Evolutionary conservation across 345 rosid species (phyloP).

Genomic region (Gossypium sturtianum): DNA sequence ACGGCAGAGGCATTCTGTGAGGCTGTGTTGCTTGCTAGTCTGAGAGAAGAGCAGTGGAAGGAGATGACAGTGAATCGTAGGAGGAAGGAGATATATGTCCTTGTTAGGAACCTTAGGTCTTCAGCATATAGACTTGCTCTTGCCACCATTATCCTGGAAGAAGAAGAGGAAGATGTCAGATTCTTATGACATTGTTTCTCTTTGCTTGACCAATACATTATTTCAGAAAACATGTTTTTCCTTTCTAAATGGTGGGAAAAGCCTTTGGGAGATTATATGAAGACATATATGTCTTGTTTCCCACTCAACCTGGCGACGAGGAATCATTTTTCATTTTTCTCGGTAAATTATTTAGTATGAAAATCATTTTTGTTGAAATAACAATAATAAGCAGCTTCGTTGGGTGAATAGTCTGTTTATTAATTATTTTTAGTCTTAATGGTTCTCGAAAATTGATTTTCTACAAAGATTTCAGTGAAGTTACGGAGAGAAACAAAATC

Average conservation of each 20-base stretch:
- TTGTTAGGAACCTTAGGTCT: conserved; percentile 76
- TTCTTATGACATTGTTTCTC: conserved; percentile 33
- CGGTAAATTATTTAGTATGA: too few relatives aligned
- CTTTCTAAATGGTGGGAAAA: not conserved
- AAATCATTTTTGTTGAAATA: too few relatives aligned
- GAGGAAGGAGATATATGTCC: conserved; percentile 65
- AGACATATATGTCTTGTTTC: not conserved
- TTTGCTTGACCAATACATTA: not conserved
- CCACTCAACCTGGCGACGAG: not conserved
- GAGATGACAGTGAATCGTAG: conserved; percentile 35
- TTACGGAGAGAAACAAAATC: too few relatives aligned
- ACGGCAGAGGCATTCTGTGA: conserved; percentile 64
- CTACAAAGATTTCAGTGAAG: too few relatives aligned
- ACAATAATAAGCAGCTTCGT: too few relatives aligned
- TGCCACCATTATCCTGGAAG: conserved; percentile 66
- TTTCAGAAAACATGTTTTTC: not conserved
- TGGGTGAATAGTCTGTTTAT: too few relatives aligned
- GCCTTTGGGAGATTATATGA: not conserved
- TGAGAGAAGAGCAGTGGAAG: conserved; percentile 74
- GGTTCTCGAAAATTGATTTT: too few relatives aligned
- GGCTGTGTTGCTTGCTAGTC: conserved; percentile 49
- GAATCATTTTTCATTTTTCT: too few relatives aligned
- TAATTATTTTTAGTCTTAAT: too few relatives aligned
- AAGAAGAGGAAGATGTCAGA: conserved; percentile 41
- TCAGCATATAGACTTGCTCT: conserved; percentile 75